Conservation (phyloP, 441 rosid species). For the Populus trichocarpa region DNA sequence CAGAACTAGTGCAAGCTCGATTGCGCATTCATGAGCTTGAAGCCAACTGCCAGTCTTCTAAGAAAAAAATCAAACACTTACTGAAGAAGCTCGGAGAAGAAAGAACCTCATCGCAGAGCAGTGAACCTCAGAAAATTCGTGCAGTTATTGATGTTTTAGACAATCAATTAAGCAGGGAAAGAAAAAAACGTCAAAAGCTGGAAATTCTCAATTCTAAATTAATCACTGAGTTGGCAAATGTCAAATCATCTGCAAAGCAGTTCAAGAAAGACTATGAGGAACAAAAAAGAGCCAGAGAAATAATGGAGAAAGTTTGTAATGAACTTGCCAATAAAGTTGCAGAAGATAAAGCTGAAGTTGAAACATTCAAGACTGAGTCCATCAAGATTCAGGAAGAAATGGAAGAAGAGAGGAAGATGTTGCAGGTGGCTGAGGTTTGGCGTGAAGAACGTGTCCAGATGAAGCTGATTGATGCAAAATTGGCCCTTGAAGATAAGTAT, state of each 20-base stretch:
- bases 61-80: constrained; percentile 31
- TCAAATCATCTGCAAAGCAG: constrained; percentile 30
- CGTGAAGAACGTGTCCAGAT: constrained; percentile 79
- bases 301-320: constrained; percentile 54
- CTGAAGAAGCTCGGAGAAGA: constrained; percentile 36
- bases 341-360: constrained; percentile 39
- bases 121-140: constrained; percentile 20
- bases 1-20: constrained; percentile 28
- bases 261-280: constrained; percentile 29
- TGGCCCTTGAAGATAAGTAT: constrained; percentile 56
- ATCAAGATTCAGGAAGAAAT: constrained; percentile 34
- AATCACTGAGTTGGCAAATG: constrained; percentile 40
- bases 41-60: constrained; percentile 22
- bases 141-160: constrained; percentile 32
- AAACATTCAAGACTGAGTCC: constrained; percentile 37
- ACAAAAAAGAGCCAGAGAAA: constrained; percentile 39
- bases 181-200: constrained; percentile 28
- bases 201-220: constrained; percentile 48
- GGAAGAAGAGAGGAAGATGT: constrained; percentile 57
- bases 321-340: constrained; percentile 46
- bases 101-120: constrained; percentile 16
- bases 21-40: constrained; percentile 43
- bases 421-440: constrained; percentile 66
- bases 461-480: constrained; percentile 61
- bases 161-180: constrained; percentile 41